Evolutionary conservation across 768 basidiomycete genomes (phyloP), one percentile per base, ranked within the genome.

Genomic region (Tephrocybe sp.): DNA sequence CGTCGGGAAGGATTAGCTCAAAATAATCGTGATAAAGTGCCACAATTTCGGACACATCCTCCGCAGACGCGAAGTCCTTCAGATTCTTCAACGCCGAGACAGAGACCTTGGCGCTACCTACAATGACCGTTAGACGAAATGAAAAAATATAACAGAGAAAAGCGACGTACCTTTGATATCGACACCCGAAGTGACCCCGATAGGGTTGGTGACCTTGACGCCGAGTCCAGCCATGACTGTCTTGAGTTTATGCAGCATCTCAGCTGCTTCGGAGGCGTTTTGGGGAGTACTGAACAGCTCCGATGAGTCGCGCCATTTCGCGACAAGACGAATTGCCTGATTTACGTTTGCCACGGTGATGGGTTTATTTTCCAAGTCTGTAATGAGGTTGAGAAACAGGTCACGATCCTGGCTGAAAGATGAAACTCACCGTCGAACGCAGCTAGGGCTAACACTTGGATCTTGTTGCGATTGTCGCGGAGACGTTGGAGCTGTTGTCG

Each of bases 371-470:
- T 3, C 25, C 12, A 21, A 19, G 22, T 37, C 25, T n/a, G 18
- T 16, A 15, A 19, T 1, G 4, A 40, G 39, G n/a, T 5, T 1
- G 5, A 35, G 3, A 32, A 12, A 41, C n/a, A n/a, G n/a, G n/a
- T n/a, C n/a, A n/a, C n/a, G n/a, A n/a, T n/a, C n/a, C n/a, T n/a
- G n/a, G n/a, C n/a, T 1, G 26, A 5, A n/a, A 36, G 8, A 12
- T 25, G 3, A 18, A 27, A 31, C 43, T 42, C 41, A 59, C 52
- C 47, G 8, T 49, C 15, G 43, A 56, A 56, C 3, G 55, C 52
- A 5, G 27, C 41, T 1, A 46, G 5, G 0, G 51, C 54, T 2
- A 13, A 22, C 3, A 22, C 18, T 37, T 50, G 28, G 5, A 52
- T 24, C 28, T 22, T 34, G 3, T 16, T 13, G 1, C n/a, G 35